Evolutionary conservation across 2,329 filamentous ascomycete species (phyloP).

Genomic region (Bipolaris victoriae): DNA sequence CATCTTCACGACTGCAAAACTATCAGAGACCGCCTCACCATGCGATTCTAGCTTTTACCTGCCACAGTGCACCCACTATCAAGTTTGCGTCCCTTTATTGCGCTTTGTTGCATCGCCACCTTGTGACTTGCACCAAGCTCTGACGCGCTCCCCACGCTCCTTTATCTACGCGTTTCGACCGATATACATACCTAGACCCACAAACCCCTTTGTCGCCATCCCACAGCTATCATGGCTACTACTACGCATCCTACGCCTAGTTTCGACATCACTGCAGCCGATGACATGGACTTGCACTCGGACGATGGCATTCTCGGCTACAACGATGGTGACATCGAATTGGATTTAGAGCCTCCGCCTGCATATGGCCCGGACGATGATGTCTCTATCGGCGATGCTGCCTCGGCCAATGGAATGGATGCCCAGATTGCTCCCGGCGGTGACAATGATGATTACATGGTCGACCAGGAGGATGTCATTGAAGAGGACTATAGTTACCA

Average conservation of each 20-base stretch:
- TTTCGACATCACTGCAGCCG: slow-evolving; percentile 46
- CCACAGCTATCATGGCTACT: slow-evolving; percentile 29
- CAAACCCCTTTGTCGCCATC: slow-evolving; percentile 6
- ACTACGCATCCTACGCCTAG: slow-evolving; percentile 27
- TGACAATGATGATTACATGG: slow-evolving; percentile 48
- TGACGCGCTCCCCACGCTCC: slow-evolving; percentile 27
- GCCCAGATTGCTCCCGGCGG: slow-evolving; percentile 17
- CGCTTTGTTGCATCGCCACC: slow-evolving; percentile 17
- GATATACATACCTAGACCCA: slow-evolving; percentile 4
- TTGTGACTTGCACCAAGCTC: slow-evolving; percentile 16
- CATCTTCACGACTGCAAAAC: slow-evolving; percentile 1
- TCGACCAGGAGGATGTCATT: slow-evolving; percentile 43
- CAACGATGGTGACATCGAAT: slow-evolving; percentile 65
- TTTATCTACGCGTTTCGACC: slow-evolving; percentile 15
- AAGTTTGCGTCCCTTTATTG: background rate
- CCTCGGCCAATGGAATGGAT: slow-evolving; percentile 33
- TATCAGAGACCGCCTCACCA: slow-evolving; percentile 4
- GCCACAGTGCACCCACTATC: slow-evolving; percentile 2
- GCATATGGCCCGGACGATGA: slow-evolving; percentile 51
- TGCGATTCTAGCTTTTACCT: slow-evolving; percentile 15
- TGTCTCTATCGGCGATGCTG: slow-evolving; percentile 62
- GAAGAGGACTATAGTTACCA: slow-evolving; percentile 33
- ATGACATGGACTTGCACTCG: slow-evolving; percentile 63
- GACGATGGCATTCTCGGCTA: slow-evolving; percentile 51
- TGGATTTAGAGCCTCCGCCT: slow-evolving; percentile 54